phyloP scores from a whole-genome alignment of 805 yeast genomes.

The Barnettozyma pratensis region DNA sequence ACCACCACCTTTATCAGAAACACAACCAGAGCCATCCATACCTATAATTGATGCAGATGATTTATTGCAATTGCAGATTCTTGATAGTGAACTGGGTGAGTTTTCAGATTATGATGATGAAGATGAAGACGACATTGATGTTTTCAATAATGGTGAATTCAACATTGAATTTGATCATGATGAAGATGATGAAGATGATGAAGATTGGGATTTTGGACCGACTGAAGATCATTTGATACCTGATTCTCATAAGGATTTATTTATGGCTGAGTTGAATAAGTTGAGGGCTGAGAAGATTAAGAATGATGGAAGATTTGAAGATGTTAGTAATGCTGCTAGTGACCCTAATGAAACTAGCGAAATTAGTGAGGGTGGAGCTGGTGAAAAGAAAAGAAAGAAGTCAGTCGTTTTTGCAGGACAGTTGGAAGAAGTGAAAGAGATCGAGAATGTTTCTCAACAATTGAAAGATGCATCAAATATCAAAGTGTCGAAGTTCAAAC shows the following conservation, averaged over 20 bases:
- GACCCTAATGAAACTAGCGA: background rate
- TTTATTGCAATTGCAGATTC: conserved; percentile 45
- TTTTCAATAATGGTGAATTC: conserved; percentile 29
- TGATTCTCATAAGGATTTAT: conserved; percentile 15
- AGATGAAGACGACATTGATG: conserved; percentile 36
- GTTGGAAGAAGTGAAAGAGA: conserved; percentile 48
- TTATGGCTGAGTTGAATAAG: conserved; percentile 18
- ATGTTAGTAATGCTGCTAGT: conserved; percentile 9
- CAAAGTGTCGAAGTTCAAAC: conserved; percentile 21
- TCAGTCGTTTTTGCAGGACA: conserved; percentile 48
- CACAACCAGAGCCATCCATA: no score
- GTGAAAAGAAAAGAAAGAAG: conserved; percentile 28
- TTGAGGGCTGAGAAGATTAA: conserved; percentile 17
- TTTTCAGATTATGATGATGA: conserved; percentile 31
- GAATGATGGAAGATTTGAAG: conserved; percentile 6
- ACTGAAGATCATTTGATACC: conserved; percentile 17
- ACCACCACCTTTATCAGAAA: no score
- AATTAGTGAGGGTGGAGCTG: conserved; percentile 6
- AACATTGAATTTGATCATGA: conserved; percentile 26
- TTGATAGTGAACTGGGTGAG: conserved; percentile 45
- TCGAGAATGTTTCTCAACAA: conserved; percentile 51
- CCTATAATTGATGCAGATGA: conserved; percentile 36
- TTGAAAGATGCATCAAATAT: conserved; percentile 28
- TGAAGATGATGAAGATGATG: conserved; percentile 22
- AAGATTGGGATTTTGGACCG: conserved; percentile 16